These are phyloP conservation scores for Trifolium pratense DNA, from an alignment of 306 rosid genomes.

Conservation along the genomic window DNA sequence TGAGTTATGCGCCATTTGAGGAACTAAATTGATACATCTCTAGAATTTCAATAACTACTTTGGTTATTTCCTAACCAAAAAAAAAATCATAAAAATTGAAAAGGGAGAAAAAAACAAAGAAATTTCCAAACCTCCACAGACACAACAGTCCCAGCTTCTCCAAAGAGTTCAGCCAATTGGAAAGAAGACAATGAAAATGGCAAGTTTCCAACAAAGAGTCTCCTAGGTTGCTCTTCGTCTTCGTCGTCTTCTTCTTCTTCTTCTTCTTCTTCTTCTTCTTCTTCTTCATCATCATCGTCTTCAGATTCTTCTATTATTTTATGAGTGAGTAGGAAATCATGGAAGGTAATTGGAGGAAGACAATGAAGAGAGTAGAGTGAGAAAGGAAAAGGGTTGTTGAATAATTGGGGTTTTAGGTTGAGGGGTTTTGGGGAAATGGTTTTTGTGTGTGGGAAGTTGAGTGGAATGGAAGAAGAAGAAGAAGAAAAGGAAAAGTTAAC, in stretches of 20 bases:
- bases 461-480: constrained; percentile 43
- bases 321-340: constrained; percentile 40
- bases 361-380: constrained; percentile 36
- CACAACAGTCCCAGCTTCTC: constrained; percentile 64
- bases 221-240: constrained; percentile 50
- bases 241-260: constrained; percentile 31
- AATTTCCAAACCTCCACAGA: constrained; percentile 66
- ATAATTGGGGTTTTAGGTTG: constrained; percentile 41
- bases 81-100: background rate
- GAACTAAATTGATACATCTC: background rate
- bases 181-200: constrained; percentile 66
- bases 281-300: background rate
- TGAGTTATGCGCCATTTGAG: too few relatives aligned
- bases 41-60: background rate
- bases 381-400: constrained; percentile 31
- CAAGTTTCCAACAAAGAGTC: constrained; percentile 77
- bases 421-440: constrained; percentile 47
- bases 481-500: constrained; percentile 44
- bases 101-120: background rate
- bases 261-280: constrained; percentile 14
- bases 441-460: constrained; percentile 41
- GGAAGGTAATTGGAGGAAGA: constrained; percentile 44
- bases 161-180: constrained; percentile 58
- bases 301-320: constrained; percentile 17
- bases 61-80: background rate